These are phyloP conservation scores for Magnolia changhungtana DNA, from an alignment of 164 flowering plant genomes.

Conservation along the genomic window DNA sequence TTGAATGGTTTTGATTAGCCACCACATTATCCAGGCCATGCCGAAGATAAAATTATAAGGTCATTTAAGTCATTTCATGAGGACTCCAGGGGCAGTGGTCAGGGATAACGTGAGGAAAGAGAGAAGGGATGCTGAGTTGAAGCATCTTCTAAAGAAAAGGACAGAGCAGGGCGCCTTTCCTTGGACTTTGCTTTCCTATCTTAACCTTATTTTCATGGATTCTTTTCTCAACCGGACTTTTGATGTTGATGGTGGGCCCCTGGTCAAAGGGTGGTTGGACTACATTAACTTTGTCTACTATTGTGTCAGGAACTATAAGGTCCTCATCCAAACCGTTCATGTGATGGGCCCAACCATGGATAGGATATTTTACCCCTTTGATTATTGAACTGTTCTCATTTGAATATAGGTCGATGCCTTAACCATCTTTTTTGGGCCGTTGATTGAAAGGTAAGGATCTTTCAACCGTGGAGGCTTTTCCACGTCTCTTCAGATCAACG, in stretches of 20 bases:
- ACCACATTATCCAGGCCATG: background rate
- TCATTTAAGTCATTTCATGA: background rate
- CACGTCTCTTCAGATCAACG: too few species aligned
- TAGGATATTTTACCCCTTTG: background rate
- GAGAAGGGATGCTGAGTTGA: background rate
- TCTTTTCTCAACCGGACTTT: background rate
- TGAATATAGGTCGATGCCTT: too few species aligned
- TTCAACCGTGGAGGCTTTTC: too few species aligned
- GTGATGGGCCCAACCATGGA: background rate
- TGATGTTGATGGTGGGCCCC: constrained; percentile 3
- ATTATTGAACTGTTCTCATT: too few species aligned
- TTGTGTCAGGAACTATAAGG: background rate
- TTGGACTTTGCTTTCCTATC: constrained; percentile 9
- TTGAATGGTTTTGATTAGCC: background rate
- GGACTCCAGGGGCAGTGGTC: background rate
- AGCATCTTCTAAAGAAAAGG: constrained; percentile 6
- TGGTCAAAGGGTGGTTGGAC: constrained; percentile 11
- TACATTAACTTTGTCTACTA: background rate
- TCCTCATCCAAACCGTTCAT: background rate
- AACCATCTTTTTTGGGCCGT: too few species aligned
- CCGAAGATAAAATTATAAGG: background rate
- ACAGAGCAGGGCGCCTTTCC: constrained; percentile 6
- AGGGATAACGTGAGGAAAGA: background rate
- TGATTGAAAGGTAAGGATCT: too few species aligned
- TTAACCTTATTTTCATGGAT: constrained; percentile 1